These are phyloP conservation scores for Phytophthora capsici DNA, from an alignment of 352 stramenopile species.

Conservation along the genomic window DNA sequence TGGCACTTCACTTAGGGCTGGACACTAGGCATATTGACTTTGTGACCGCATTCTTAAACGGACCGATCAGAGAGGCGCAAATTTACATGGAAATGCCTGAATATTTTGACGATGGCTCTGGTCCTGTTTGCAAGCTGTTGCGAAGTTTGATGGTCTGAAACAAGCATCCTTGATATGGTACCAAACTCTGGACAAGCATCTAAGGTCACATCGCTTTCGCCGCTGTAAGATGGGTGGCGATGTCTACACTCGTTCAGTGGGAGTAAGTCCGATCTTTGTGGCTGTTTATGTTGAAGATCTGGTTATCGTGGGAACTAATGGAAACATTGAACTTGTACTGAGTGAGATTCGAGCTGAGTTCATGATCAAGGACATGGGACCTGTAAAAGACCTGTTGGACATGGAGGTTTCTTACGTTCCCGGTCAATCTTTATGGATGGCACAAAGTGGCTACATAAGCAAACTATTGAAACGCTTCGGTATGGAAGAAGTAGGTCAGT, in stretches of 20 bases:
- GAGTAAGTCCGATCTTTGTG: too few species aligned
- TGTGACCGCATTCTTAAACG: too few species aligned
- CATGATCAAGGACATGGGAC: slow-evolving; percentile 13
- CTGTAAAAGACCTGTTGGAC: slow-evolving; percentile 1
- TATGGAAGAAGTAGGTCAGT: slow-evolving; percentile 12
- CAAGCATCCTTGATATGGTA: slow-evolving; percentile 5
- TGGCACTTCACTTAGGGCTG: too few species aligned
- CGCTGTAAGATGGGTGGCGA: too few species aligned
- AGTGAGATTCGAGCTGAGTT: slow-evolving; percentile 9
- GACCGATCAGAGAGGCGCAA: too few species aligned
- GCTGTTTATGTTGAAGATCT: too few species aligned
- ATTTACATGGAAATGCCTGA: slow-evolving; percentile 18
- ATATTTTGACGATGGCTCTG: slow-evolving; percentile 8
- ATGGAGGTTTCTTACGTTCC: slow-evolving; percentile 8
- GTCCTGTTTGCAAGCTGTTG: not conserved
- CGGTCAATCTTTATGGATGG: slow-evolving; percentile 7
- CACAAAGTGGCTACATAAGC: slow-evolving; percentile 7
- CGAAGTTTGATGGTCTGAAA: not conserved
- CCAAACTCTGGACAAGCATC: slow-evolving; percentile 8
- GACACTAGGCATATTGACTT: too few species aligned
- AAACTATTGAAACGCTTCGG: slow-evolving; percentile 13
- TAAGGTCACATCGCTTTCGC: too few species aligned
- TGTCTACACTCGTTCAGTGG: too few species aligned
- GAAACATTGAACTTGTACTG: too few species aligned
- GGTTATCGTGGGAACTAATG: too few species aligned